Percentiles rank a stretch among this genome's conserved stretches.
phyloP scores from a whole-genome alignment of 2,329 filamentous ascomycete genomes.

The Phyllosticta citrichinensis region DNA sequence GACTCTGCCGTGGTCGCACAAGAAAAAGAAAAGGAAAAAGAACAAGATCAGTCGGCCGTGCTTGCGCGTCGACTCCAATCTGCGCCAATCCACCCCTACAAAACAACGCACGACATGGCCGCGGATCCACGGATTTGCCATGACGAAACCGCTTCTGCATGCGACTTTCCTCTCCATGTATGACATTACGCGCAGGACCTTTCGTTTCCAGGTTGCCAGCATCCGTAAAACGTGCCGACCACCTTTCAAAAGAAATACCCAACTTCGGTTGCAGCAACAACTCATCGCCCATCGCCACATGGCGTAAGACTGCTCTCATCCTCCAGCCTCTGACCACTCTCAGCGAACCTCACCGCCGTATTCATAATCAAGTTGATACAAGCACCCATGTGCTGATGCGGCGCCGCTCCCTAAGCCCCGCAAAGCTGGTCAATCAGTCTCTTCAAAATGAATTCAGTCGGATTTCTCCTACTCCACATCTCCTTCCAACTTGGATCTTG shows the following conservation, averaged over 20 bases:
- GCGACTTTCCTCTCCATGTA: neutral
- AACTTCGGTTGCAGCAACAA: neutral
- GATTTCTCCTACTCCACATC: neutral
- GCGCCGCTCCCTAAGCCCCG: neutral
- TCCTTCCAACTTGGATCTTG: neutral
- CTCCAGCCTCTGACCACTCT: neutral
- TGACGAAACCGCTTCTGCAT: neutral
- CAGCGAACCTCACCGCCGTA: neutral
- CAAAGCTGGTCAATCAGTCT: neutral
- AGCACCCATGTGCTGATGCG: neutral
- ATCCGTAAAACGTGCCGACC: neutral
- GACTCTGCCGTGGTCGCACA: neutral
- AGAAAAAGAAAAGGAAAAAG: neutral
- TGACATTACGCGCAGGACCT: neutral
- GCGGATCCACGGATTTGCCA: neutral
- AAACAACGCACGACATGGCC: neutral
- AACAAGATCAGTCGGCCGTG: neutral
- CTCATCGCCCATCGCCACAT: neutral
- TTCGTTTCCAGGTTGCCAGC: neutral
- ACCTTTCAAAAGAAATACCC: neutral
- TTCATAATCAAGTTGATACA: neutral
- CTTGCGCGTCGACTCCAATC: neutral
- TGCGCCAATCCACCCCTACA: neutral
- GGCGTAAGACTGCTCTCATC: neutral
- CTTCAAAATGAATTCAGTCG: neutral